Evolutionary conservation across 2,329 filamentous ascomycete genomes (phyloP), one percentile per base, ranked within the genome.

Genomic region (Aureobasidium vineae): DNA sequence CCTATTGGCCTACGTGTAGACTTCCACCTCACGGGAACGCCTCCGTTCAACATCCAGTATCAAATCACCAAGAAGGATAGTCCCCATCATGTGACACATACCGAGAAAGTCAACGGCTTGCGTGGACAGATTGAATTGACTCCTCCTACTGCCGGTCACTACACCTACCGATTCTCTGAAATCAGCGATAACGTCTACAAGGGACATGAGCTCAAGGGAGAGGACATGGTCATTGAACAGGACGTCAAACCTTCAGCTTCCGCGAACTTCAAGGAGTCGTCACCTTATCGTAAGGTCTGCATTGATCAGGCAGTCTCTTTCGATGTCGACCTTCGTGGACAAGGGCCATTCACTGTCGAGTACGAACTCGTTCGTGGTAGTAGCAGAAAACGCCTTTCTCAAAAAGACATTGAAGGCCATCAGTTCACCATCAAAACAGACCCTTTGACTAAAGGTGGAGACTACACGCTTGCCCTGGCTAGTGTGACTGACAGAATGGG

Each of bases 301-400:
- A 89, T 98, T 65, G 92, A 95, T 68, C 89, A 96, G 66, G 83
- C 88, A 23, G 86, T 93, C 7, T 85, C 88, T 38, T 86, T 95
- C 33, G 86, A 91, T 66, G 86, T 97, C 45, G 78, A 83, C 61
- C 84, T 98, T 49, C 82, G 87, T 53, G 95, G 96, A 49, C 92
- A 98, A 72, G 84, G 88, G 21, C 95, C 96, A 0, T 98, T 94
- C 82, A 90, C 84, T 26, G 79, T 99, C 45, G 92, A 98, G 74
- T 99, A 96, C 80, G 95, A 98, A 77, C 81, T 97, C 47, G 86
- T 97, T 8, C 91, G 98, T 77, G 90, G 92, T 65, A 93, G 93
- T 65, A 96, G 90, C 78, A 87, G 93, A 63, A 88, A 86, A 69
- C 89, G 90, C 61, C 84, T 89, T 71, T 85, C 84, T 65, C 82